Evolutionary conservation across 2,329 filamentous ascomycete species (phyloP).

Genomic region (Pseudogymnoascus destructans): DNA sequence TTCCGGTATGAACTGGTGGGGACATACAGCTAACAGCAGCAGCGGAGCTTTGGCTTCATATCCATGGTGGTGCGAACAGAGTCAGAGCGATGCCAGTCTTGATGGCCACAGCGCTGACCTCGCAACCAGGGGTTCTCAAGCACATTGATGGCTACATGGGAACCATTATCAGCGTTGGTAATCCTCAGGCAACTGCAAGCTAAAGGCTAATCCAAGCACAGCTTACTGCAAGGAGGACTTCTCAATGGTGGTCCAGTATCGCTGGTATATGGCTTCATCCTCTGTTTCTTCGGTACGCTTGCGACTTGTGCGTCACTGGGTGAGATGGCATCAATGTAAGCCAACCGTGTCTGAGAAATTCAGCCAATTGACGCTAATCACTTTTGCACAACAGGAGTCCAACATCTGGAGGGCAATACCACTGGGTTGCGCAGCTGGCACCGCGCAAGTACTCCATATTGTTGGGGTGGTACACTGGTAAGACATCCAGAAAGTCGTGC

Average conservation of each 20-base stretch:
- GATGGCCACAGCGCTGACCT: slow-evolving; percentile 3
- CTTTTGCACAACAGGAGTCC: slow-evolving; percentile 8
- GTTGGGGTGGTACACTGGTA: slow-evolving; percentile 33
- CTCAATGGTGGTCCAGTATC: slow-evolving; percentile 38
- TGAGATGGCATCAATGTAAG: slow-evolving; percentile 24
- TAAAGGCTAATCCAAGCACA: not conserved
- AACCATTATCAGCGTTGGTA: slow-evolving; percentile 28
- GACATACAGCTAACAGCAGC: not conserved
- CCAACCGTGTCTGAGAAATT: slow-evolving; percentile 9
- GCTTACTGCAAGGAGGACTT: slow-evolving; percentile 8
- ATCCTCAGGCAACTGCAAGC: not conserved
- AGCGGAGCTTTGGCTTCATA: slow-evolving; percentile 36
- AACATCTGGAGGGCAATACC: slow-evolving; percentile 41
- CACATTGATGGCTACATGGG: slow-evolving; percentile 41
- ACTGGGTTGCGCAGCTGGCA: slow-evolving; percentile 43
- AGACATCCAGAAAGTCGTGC: not conserved
- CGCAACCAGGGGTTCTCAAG: slow-evolving; percentile 32
- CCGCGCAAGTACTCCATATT: slow-evolving; percentile 35
- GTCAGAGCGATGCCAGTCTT: not conserved
- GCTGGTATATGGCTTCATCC: slow-evolving; percentile 37
- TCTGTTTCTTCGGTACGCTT: slow-evolving; percentile 34
- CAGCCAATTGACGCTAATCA: slow-evolving; percentile 16
- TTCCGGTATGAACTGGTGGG: not conserved
- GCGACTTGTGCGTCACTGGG: slow-evolving; percentile 29
- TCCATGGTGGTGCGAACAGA: slow-evolving; percentile 29